Evolutionary conservation across 129 eudicot genomes (phyloP).

Genomic region (Daucus carota): DNA sequence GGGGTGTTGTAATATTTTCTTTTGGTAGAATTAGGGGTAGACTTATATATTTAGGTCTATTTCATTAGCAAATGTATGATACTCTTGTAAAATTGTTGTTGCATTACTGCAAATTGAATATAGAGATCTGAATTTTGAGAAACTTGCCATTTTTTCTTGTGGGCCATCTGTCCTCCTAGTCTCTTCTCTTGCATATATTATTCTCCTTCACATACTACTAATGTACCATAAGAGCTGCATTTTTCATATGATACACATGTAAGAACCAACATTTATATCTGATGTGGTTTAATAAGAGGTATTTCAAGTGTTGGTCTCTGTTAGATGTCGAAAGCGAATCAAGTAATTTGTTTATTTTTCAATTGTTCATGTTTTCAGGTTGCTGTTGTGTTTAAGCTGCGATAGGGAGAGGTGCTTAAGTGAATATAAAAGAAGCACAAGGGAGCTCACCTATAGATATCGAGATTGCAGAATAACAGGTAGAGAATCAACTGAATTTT

Average conservation of each 20-base stretch:
- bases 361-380: not conserved
- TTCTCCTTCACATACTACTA: not conserved
- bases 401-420: not conserved
- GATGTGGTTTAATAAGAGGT: not conserved
- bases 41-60: slow-evolving; percentile 9
- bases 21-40: slow-evolving; percentile 8
- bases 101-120: not conserved
- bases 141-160: slow-evolving; percentile 23
- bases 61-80: slow-evolving; percentile 20
- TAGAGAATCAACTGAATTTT: not conserved
- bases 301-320: not conserved
- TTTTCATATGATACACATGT: not conserved
- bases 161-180: not conserved
- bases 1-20: slow-evolving; percentile 13
- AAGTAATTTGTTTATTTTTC: not conserved
- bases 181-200: not conserved
- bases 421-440: not conserved
- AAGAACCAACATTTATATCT: not conserved
- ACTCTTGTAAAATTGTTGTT: slow-evolving; percentile 10
- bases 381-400: not conserved
- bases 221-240: not conserved
- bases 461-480: not conserved
- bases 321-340: not conserved
- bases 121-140: slow-evolving; percentile 2
- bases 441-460: not conserved